Evolutionary conservation across 768 basidiomycete species (phyloP).

Genomic region (Macrocybe gigantea): DNA sequence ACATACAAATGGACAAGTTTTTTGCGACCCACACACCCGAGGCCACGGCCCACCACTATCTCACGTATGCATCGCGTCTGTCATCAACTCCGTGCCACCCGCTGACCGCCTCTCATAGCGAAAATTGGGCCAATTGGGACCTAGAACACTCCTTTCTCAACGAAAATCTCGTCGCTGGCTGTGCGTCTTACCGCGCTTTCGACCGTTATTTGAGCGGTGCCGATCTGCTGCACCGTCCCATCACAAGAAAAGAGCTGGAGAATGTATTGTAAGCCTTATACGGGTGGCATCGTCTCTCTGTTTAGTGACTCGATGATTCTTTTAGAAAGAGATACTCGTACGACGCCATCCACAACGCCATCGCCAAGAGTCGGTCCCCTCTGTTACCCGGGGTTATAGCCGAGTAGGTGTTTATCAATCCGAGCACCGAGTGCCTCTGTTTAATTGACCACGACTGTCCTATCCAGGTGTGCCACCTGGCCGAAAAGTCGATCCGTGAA

Average conservation of each 20-base stretch:
- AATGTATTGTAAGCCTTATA: slow-evolving; percentile 51
- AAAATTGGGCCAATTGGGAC: slow-evolving; percentile 68
- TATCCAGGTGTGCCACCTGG: slow-evolving; percentile 59
- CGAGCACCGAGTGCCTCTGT: not conserved
- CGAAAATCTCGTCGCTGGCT: slow-evolving; percentile 70
- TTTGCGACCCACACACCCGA: slow-evolving; percentile 71
- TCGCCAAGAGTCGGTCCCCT: slow-evolving; percentile 60
- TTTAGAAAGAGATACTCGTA: slow-evolving; percentile 67
- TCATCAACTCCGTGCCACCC: not conserved
- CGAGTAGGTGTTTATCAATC: slow-evolving; percentile 27
- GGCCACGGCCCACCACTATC: slow-evolving; percentile 60
- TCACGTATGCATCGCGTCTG: slow-evolving; percentile 43
- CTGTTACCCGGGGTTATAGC: slow-evolving; percentile 51
- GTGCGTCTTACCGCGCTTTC: slow-evolving; percentile 78
- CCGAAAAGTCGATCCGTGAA: slow-evolving; percentile 62
- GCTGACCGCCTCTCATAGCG: slow-evolving; percentile 31
- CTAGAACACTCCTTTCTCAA: slow-evolving; percentile 62
- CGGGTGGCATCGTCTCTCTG: no score
- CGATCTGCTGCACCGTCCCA: slow-evolving; percentile 68
- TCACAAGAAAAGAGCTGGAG: slow-evolving; percentile 60
- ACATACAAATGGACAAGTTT: slow-evolving; percentile 58
- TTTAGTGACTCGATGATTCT: not conserved
- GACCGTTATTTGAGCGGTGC: slow-evolving; percentile 66
- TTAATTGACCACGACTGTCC: not conserved
- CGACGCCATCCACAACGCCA: slow-evolving; percentile 78